These are phyloP conservation scores for Tulasnella sp. DNA, from an alignment of 768 basidiomycete species.

Conservation along the genomic window DNA sequence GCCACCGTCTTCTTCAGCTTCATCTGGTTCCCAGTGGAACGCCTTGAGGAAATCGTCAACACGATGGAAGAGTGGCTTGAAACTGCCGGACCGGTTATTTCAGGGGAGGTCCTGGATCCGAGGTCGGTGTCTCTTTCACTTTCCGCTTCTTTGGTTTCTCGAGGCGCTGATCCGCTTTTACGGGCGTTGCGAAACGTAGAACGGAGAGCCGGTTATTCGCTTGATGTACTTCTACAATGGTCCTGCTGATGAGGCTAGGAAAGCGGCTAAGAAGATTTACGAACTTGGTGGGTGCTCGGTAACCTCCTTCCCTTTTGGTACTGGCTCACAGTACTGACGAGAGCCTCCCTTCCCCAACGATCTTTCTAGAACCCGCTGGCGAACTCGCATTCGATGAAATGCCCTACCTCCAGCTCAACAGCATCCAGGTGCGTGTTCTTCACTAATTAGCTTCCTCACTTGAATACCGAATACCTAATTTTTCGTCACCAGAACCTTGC, in stretches of 20 bases:
- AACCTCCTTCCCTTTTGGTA: background rate
- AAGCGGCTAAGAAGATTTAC: background rate
- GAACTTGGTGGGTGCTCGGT: background rate
- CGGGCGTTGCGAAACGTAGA: background rate
- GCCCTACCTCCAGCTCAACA: background rate
- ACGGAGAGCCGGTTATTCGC: background rate
- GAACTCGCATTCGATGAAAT: constrained; percentile 15
- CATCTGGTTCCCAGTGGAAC: constrained; percentile 1
- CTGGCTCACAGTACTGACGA: background rate
- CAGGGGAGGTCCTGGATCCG: background rate
- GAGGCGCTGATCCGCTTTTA: too few species aligned
- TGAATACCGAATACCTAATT: too few species aligned
- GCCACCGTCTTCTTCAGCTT: constrained; percentile 18
- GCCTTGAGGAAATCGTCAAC: constrained; percentile 13
- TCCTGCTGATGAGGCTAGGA: background rate
- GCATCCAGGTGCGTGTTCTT: background rate
- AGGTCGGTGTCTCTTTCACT: background rate
- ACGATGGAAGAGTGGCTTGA: constrained; percentile 20
- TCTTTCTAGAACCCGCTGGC: constrained; percentile 7
- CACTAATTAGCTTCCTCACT: too few species aligned
- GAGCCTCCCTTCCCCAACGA: background rate
- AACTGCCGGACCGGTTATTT: constrained; percentile 5
- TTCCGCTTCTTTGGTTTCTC: background rate
- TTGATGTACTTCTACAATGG: constrained; percentile 19
- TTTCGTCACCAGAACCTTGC: background rate